A percentile compares a stretch with the other conserved stretches of the same genome.
phyloP scores from a whole-genome alignment of 1,284 basidiomycete species.

The Ceratobasidium sp. region DNA sequence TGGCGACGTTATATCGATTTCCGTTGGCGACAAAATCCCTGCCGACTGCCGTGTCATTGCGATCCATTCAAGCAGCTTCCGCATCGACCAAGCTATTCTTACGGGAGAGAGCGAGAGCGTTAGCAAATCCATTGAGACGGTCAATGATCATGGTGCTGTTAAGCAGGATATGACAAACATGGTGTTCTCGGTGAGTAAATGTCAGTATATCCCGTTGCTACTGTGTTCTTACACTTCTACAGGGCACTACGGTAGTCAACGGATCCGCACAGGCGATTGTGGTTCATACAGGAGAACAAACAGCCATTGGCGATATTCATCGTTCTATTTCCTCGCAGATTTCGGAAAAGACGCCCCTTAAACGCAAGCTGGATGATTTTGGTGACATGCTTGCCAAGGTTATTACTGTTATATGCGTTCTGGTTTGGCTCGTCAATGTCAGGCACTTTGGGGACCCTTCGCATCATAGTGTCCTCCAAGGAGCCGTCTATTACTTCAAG shows the following conservation, averaged over 20 bases:
- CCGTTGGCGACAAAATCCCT: slow-evolving; percentile 94
- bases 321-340: slow-evolving; percentile 92
- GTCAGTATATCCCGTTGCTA: background rate
- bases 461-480: slow-evolving; percentile 89
- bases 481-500: slow-evolving; percentile 97
- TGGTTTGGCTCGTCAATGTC: slow-evolving; percentile 96
- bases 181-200: slow-evolving; percentile 81
- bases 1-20: slow-evolving; percentile 89
- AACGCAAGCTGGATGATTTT: slow-evolving; percentile 96
- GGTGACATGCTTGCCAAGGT: slow-evolving; percentile 96
- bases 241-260: slow-evolving; percentile 96
- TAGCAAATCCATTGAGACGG: slow-evolving; percentile 77
- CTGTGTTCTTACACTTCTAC: background rate
- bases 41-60: slow-evolving; percentile 92
- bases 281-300: slow-evolving; percentile 84
- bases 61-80: slow-evolving; percentile 91
- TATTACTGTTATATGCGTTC: slow-evolving; percentile 93
- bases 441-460: slow-evolving; percentile 93
- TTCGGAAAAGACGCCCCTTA: slow-evolving; percentile 92
- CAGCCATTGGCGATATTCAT: slow-evolving; percentile 96
- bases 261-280: slow-evolving; percentile 88
- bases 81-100: slow-evolving; percentile 93
- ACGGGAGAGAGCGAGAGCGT: slow-evolving; percentile 94
- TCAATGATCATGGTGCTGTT: slow-evolving; percentile 81
- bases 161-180: slow-evolving; percentile 98